A percentile compares a stretch with the other conserved stretches of the same genome.
Conservation (phyloP, 148 eudicot species). For the Nepenthes gracilis region DNA sequence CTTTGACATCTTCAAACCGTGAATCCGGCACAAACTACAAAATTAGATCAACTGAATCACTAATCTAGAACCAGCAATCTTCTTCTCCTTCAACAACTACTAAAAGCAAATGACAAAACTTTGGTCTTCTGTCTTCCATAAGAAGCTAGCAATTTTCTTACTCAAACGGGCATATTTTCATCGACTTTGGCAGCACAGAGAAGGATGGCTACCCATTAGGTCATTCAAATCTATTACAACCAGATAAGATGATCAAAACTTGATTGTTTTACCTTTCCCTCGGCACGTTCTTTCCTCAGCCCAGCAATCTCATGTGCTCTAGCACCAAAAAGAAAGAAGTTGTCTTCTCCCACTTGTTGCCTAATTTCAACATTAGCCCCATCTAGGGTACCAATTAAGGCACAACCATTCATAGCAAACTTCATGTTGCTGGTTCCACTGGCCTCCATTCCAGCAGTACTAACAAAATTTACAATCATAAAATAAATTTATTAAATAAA, state of each 20-base stretch:
- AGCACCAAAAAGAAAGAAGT: constrained; percentile 89
- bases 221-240: not conserved
- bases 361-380: constrained; percentile 98
- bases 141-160: not conserved
- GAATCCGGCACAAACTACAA: constrained; percentile 80
- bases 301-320: constrained; percentile 69
- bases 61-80: not conserved
- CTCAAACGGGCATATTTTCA: not conserved
- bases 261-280: constrained; percentile 55
- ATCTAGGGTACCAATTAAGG: constrained; percentile 84
- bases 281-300: constrained; percentile 71
- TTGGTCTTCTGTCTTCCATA: not conserved
- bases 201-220: no score
- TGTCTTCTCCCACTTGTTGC: constrained; percentile 83
- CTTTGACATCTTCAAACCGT: constrained; percentile 77
- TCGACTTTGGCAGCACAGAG: not conserved
- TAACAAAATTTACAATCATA: constrained; percentile 9
- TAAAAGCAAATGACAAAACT: not conserved
- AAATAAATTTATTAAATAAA: not conserved
- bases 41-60: not conserved
- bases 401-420: constrained; percentile 93
- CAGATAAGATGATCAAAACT: not conserved
- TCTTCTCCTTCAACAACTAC: not conserved
- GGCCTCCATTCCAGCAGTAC: constrained; percentile 98
- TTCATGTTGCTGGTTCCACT: constrained; percentile 99